Evolutionary conservation across 441 rosid genomes (phyloP).

Genomic region (Adansonia grandidieri): DNA sequence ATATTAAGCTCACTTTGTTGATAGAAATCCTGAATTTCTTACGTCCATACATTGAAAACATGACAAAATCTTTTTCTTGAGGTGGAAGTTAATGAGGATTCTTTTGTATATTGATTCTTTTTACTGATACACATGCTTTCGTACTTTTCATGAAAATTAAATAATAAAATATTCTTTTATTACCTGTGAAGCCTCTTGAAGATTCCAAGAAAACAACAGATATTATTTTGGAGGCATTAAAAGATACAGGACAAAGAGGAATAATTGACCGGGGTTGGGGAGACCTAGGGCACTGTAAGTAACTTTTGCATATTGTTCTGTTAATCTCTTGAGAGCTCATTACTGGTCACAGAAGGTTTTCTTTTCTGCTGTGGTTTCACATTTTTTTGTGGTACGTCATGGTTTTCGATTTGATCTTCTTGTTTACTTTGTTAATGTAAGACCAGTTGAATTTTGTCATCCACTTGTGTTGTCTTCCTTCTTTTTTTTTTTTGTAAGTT

Average conservation of each 20-base stretch:
- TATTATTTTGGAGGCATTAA: conserved; percentile 79
- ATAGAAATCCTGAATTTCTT: conserved; percentile 7
- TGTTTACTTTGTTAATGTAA: conserved; percentile 10
- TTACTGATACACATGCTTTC: conserved; percentile 9
- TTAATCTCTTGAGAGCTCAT: conserved; percentile 14
- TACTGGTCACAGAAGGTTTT: neutral
- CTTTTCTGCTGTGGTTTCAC: neutral
- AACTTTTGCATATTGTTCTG: conserved; percentile 24
- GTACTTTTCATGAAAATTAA: conserved; percentile 9
- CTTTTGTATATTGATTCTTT: neutral
- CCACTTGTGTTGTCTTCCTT: neutral
- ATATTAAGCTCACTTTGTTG: conserved; percentile 12
- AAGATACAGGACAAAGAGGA: conserved; percentile 91
- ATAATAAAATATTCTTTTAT: conserved; percentile 21
- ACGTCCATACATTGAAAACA: neutral
- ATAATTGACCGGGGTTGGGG: conserved; percentile 98
- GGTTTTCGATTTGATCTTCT: neutral
- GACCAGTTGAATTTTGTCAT: conserved; percentile 7
- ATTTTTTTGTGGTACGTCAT: neutral
- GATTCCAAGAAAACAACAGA: conserved; percentile 79
- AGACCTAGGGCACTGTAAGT: conserved; percentile 89
- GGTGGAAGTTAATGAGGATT: conserved; percentile 9
- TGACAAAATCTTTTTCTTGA: conserved; percentile 6
- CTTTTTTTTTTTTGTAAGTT: neutral
- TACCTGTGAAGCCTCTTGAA: conserved; percentile 81